phyloP scores from a whole-genome alignment of 2,329 filamentous ascomycete species.

The Claviceps paspali region DNA sequence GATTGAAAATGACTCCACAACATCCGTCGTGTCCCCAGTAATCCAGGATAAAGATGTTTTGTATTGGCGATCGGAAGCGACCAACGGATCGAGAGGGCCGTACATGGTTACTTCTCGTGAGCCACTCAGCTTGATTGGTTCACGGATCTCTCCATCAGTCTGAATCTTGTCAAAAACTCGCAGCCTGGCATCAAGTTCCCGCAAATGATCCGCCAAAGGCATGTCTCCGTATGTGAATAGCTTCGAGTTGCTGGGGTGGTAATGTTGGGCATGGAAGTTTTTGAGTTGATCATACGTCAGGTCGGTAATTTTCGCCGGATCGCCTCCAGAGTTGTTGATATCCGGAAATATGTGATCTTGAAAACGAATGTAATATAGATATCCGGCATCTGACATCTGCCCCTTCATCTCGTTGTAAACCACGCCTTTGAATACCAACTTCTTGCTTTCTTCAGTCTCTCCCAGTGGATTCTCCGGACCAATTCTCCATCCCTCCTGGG shows the following conservation, averaged over 20 bases:
- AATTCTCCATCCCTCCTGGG: conserved; percentile 92
- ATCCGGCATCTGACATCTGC: conserved; percentile 93
- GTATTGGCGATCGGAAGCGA: conserved; percentile 72
- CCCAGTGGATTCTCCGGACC: conserved; percentile 76
- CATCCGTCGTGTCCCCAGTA: conserved; percentile 65
- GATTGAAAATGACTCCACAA: conserved; percentile 78
- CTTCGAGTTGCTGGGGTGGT: conserved; percentile 95
- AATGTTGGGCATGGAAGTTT: conserved; percentile 81
- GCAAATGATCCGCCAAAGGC: conserved; percentile 65
- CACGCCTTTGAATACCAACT: conserved; percentile 87
- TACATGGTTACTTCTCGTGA: conserved; percentile 55
- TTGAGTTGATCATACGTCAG: conserved; percentile 81
- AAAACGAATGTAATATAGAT: conserved; percentile 89
- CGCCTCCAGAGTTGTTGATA: conserved; percentile 92
- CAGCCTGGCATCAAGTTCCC: conserved; percentile 62
- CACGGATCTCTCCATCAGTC: conserved; percentile 58
- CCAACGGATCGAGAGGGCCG: conserved; percentile 76
- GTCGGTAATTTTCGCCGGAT: conserved; percentile 91
- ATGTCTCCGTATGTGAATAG: conserved; percentile 92
- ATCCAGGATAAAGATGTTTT: conserved; percentile 94
- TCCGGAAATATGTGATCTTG: conserved; percentile 88
- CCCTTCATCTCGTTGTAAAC: conserved; percentile 99
- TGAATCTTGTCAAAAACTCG: conserved; percentile 55
- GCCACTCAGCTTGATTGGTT: conserved; percentile 57
- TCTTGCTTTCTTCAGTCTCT: conserved; percentile 40